phyloP scores from a whole-genome alignment of 2,329 filamentous ascomycete species.

The Apiospora kogelbergensis region DNA sequence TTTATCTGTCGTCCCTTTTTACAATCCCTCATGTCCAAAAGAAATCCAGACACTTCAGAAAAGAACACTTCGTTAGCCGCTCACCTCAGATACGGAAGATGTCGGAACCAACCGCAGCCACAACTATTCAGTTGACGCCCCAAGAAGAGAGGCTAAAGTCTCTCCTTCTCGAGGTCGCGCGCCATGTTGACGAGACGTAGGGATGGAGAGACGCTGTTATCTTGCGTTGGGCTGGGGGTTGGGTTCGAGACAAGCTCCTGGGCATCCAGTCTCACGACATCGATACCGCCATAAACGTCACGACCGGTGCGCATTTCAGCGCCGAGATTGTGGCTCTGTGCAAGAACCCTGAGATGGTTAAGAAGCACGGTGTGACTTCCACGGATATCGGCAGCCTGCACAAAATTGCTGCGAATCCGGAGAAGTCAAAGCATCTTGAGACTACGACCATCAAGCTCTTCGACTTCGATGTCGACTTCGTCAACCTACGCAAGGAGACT shows the following conservation, averaged over 20 bases:
- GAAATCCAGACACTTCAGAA: constrained; percentile 24
- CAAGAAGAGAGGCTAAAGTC: no score
- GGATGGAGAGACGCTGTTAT: constrained; percentile 55
- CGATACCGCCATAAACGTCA: constrained; percentile 80
- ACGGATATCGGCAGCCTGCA: constrained; percentile 74
- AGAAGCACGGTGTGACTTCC: constrained; percentile 57
- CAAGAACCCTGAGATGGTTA: constrained; percentile 55
- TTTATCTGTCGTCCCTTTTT: background rate
- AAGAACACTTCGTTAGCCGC: constrained; percentile 18
- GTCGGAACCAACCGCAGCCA: constrained; percentile 26
- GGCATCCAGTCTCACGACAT: no score
- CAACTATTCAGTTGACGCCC: no score
- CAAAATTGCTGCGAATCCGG: constrained; percentile 85
- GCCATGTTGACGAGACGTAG: constrained; percentile 58
- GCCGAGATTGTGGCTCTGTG: constrained; percentile 68
- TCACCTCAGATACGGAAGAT: constrained; percentile 27
- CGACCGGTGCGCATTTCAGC: constrained; percentile 81
- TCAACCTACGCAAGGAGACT: constrained; percentile 90
- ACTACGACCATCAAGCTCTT: constrained; percentile 86
- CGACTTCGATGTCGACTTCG: constrained; percentile 87
- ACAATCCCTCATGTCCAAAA: constrained; percentile 28
- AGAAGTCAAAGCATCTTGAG: constrained; percentile 92
- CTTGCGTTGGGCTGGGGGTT: constrained; percentile 80
- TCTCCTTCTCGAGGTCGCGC: no score
- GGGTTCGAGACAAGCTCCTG: constrained; percentile 83